Evolutionary conservation across 371 early-diverging fungal genomes (phyloP), one percentile per base, ranked within the genome.

Genomic region (Mucor irregularis): DNA sequence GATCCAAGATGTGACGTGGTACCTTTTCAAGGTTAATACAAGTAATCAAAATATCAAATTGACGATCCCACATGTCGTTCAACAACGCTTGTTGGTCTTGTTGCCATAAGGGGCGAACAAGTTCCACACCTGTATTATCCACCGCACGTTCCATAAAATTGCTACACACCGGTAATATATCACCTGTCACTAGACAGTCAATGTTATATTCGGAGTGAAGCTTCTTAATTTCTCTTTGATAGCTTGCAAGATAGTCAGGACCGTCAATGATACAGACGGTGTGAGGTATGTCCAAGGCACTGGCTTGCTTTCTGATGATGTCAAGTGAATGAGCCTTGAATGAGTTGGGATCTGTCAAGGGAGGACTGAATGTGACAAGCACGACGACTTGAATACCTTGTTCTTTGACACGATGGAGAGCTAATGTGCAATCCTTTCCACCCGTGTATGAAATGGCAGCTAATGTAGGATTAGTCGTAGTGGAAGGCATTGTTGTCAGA

Each of bases 91-190:
- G 45, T 22, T 80, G 64, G 5, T 74, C 65, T 25, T 70, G 61
- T 35, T 74, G 66, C 84, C 84, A 84, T 25, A 84, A 66, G 13
- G 84, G 84, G 44, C 83, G 73, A 0, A 75, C 66, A 11, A 84
- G 60, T 29, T 64, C 55, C 2, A 84, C 77, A 3, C 63, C 65
- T 17, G 79, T 78, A 28, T 37, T 64, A 33, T 71, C 56, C 1
- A 77, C 74, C 0, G 83, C 83, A 9, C 76, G 68, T 35, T 79
- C 76, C 84, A 84, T 84, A 56, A 84, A 84, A 47, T 77, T 68
- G 49, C 72, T 72, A 42, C 84, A 82, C 3, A 84, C 77, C 16
- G 77, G 78, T 44, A 80, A 56, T 33, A 84, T 83, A 30, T 84
- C 84, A 1, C 84, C 81, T 24, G 84, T 82, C 30, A 82, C 83